These are phyloP conservation scores for Juncus effusus DNA, from an alignment of 176 grass and related monocot species.

Conservation along the genomic window DNA sequence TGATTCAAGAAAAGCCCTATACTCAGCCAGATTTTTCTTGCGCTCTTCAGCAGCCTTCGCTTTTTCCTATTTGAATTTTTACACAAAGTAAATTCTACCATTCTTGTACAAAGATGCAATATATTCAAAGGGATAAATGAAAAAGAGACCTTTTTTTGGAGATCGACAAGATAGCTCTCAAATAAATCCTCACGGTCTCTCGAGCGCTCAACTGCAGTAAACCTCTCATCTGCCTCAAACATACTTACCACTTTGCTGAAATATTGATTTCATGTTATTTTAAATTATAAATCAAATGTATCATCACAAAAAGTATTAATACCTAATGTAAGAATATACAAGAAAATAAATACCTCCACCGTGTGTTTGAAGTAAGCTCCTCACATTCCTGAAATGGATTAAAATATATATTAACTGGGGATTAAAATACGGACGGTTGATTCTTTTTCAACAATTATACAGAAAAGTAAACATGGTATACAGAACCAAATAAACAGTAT, in stretches of 20 bases:
- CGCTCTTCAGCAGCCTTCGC: constrained; percentile 72
- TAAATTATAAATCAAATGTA: constrained; percentile 3
- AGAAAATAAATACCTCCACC: constrained; percentile 75
- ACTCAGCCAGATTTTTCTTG: constrained; percentile 71
- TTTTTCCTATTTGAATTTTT: constrained; percentile 58
- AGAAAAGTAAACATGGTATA: no score
- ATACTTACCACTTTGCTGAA: constrained; percentile 88
- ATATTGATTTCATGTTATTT: constrained; percentile 11
- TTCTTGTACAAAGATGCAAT: constrained; percentile 1
- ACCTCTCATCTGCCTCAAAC: constrained; percentile 77
- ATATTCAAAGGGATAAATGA: neutral
- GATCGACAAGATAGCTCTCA: constrained; percentile 85
- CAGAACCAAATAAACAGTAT: constrained; percentile 6
- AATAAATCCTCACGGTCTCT: constrained; percentile 96
- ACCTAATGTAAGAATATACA: constrained; percentile 6
- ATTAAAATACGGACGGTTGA: neutral
- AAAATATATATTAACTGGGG: neutral
- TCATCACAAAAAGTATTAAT: neutral
- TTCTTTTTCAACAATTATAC: no score
- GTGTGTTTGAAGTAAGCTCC: constrained; percentile 63
- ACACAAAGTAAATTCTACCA: neutral
- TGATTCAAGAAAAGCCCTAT: constrained; percentile 80
- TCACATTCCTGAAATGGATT: constrained; percentile 67
- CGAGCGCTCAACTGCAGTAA: constrained; percentile 60
- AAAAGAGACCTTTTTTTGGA: constrained; percentile 79